Percentiles rank a stretch among this genome's conserved stretches.
Conservation (phyloP, 2,329 filamentous ascomycete species). For the Cladosporium sp. region DNA sequence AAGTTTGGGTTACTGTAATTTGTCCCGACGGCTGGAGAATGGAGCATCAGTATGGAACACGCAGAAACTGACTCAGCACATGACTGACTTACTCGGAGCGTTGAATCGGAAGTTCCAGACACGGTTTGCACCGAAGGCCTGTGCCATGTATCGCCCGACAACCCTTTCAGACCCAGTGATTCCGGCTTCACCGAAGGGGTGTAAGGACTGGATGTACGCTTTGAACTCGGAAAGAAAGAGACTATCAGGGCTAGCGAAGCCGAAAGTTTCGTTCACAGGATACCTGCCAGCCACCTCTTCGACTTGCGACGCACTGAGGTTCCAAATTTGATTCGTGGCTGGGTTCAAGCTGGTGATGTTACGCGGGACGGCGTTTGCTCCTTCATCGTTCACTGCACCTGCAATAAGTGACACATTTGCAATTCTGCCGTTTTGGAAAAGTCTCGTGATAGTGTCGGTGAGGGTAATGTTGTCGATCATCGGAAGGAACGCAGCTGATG, state of each 20-base stretch:
- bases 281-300: background rate
- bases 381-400: constrained; percentile 3
- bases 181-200: background rate
- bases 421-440: constrained; percentile 5
- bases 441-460: constrained; percentile 1
- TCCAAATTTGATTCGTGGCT: constrained; percentile 1
- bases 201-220: constrained; percentile 4
- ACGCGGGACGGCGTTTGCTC: constrained; percentile 1
- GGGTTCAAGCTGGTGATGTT: background rate
- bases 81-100: background rate
- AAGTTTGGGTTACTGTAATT: background rate
- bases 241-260: background rate
- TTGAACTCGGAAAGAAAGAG: constrained; percentile 3
- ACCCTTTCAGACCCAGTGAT: constrained; percentile 2
- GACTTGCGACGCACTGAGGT: background rate
- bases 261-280: constrained; percentile 2
- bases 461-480: constrained; percentile 1
- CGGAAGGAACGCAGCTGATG: background rate
- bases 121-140: background rate
- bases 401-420: constrained; percentile 1
- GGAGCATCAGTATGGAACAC: background rate
- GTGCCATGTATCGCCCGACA: background rate
- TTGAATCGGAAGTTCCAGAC: constrained; percentile 8
- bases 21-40: background rate
- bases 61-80: background rate